phyloP scores from a whole-genome alignment of 202 grass and related monocot species.

The Tripidium arundinaceum region DNA sequence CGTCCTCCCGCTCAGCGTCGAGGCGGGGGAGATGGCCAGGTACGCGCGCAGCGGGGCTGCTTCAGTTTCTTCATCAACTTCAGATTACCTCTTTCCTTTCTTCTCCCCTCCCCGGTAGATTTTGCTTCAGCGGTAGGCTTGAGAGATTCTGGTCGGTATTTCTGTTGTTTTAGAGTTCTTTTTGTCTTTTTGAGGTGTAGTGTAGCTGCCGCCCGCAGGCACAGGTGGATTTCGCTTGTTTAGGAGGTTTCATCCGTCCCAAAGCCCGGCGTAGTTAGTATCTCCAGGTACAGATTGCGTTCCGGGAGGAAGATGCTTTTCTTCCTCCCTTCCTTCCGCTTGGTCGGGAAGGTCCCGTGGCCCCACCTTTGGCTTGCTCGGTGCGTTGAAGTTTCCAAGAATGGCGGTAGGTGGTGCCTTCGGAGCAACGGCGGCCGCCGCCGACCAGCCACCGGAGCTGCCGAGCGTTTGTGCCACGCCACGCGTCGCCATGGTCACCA shows the following conservation, averaged over 20 bases:
- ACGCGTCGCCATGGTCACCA: background rate
- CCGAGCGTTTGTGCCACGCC: background rate
- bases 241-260: background rate
- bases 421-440: background rate
- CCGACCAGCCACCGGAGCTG: background rate
- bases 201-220: background rate
- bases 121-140: background rate
- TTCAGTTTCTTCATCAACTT: background rate
- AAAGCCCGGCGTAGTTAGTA: background rate
- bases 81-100: background rate
- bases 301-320: background rate
- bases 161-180: background rate
- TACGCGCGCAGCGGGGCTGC: background rate
- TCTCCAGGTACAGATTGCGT: background rate
- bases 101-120: background rate
- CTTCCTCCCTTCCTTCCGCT: background rate
- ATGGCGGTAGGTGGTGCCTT: background rate
- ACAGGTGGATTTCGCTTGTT: background rate
- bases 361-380: background rate
- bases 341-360: background rate
- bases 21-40: conserved; percentile 30
- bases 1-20: conserved; percentile 38
- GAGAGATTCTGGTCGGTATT: background rate
- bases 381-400: background rate
- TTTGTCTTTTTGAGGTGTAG: background rate